Evolutionary conservation across 139 green algal species (phyloP), one percentile per base, ranked within the genome.

Genomic region (Tetraselmis striata): DNA sequence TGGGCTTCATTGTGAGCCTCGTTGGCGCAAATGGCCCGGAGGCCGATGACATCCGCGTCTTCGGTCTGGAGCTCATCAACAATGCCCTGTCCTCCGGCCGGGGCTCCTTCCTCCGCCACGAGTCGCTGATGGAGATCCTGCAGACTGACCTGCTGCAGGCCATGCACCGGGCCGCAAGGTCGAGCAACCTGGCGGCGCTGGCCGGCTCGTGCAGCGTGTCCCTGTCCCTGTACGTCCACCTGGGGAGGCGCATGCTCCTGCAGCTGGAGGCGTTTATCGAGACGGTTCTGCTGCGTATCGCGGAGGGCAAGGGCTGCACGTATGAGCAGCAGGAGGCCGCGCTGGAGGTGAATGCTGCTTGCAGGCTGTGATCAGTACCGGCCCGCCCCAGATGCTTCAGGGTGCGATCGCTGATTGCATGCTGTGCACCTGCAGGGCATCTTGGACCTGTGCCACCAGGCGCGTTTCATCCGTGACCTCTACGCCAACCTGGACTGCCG

Each of bases 401-500:
- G 75, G 5, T 78, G 75, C 18, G 5, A 78, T 23, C 75, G 18
- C 23, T 78, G 74, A 11, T 29, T 29, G 18, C 74, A 29, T 25
- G 24, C 23, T 2, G 2, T 78, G 74, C 74, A 78, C 74, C 2
- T 84, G 77, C 84, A 87, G 88, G 91, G 88, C 1, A 76, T 99
- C 24, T 88, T 98, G 28, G 96, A 99, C 86, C 92, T 99, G 22
- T 94, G 90, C 83, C 89, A 90, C 23, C 93, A 97, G 82, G 91
- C 94, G 11, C 84, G 84, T 29, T 99, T 99, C 84, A 83, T 96
- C 31, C 86, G 90, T 27, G 92, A 96, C 32, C 88, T 94, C 2
- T 99, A 94, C 84, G 87, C 94, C 76, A 98, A 98, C 80, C 91
- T 95, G 80, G 96, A 99, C 89, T 98, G 94, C 88, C 83, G 86